Conservation (phyloP, 148 eudicot species). For the Vaccinium vitisidaea region DNA sequence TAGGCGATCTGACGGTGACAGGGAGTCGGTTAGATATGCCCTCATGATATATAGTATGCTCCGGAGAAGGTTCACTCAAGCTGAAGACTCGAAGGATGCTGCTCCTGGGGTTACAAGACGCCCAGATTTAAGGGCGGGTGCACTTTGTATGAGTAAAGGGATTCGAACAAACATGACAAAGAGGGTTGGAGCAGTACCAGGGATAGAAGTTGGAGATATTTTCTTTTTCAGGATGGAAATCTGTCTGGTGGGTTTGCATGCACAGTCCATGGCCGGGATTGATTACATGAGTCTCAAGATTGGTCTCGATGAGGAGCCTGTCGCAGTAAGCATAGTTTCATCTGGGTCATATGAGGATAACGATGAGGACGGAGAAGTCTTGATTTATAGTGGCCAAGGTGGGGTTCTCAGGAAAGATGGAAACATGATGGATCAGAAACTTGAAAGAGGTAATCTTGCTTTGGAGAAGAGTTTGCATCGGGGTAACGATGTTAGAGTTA, state of each 20-base stretch:
- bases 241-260: conserved; percentile 77
- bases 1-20: conserved; percentile 52
- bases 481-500: conserved; percentile 70
- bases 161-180: conserved; percentile 60
- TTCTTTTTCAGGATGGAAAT: conserved; percentile 94
- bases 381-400: conserved; percentile 87
- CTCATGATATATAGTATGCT: conserved; percentile 60
- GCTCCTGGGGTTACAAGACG: conserved; percentile 48
- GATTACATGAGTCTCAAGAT: conserved; percentile 62
- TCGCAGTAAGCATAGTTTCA: conserved; percentile 86
- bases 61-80: conserved; percentile 63
- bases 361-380: conserved; percentile 64
- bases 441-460: conserved; percentile 89
- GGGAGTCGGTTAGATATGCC: conserved; percentile 44
- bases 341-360: conserved; percentile 89
- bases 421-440: conserved; percentile 73
- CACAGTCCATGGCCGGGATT: conserved; percentile 94
- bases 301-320: conserved; percentile 62
- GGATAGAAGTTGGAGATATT: conserved; percentile 84
- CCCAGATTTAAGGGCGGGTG: conserved; percentile 61
- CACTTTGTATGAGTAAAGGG: conserved; percentile 61
- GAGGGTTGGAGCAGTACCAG: conserved; percentile 79
- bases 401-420: conserved; percentile 61
- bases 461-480: conserved; percentile 79
- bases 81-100: conserved; percentile 62